Evolutionary conservation across 2,329 filamentous ascomycete genomes (phyloP).

Genomic region (Penicillium griseofulvum): DNA sequence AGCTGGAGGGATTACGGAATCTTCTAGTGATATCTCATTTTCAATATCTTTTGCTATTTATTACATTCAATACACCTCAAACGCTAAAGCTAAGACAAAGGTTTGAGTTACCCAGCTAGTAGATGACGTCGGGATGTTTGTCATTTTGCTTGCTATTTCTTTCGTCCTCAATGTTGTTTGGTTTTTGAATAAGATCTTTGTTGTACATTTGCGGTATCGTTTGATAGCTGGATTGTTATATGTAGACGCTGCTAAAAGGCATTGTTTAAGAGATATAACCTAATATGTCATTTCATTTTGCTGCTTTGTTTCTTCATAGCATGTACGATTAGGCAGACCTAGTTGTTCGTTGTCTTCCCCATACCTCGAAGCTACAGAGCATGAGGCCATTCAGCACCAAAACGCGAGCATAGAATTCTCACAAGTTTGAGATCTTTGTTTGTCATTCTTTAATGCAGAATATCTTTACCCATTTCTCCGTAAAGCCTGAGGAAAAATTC

Average conservation of each 20-base stretch:
- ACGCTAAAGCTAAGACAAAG: slow-evolving; percentile 31
- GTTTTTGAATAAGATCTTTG: no score
- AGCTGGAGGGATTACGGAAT: slow-evolving; percentile 51
- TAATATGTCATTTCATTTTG: neutral
- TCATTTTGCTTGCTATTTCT: neutral
- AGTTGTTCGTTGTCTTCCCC: neutral
- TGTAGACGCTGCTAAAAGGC: neutral
- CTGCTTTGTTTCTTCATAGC: neutral
- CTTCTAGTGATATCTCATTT: slow-evolving; percentile 57
- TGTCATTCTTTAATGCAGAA: no score
- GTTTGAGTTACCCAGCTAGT: neutral
- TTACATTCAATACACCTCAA: slow-evolving; percentile 52
- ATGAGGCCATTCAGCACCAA: no score
- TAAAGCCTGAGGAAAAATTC: no score
- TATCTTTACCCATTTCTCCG: no score
- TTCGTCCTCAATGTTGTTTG: neutral
- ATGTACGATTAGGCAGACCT: neutral
- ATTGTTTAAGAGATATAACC: neutral
- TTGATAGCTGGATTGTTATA: neutral
- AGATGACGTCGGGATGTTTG: no score
- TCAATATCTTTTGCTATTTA: slow-evolving; percentile 56
- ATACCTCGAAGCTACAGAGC: neutral
- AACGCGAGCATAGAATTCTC: no score
- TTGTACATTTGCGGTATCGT: neutral
- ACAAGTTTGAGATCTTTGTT: no score